Conservation (phyloP, 768 basidiomycete species). For the Kwoniella sp. region DNA sequence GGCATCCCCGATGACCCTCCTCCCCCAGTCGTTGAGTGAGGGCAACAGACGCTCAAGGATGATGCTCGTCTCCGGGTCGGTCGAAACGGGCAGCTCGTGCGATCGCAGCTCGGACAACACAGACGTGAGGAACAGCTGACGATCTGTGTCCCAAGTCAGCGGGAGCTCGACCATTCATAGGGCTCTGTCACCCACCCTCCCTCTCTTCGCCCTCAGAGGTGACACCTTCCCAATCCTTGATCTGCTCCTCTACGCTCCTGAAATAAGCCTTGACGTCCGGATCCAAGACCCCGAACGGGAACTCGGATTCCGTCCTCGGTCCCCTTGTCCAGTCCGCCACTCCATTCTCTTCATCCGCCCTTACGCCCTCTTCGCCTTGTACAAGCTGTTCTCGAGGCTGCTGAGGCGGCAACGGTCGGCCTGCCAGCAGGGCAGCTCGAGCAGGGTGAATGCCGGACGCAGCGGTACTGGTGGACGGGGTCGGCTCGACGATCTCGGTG, state of each 20-base stretch:
- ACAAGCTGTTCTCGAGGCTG: background rate
- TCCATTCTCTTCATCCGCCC: constrained; percentile 10
- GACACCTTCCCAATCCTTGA: constrained; percentile 72
- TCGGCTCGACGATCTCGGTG: constrained; percentile 13
- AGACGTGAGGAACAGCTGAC: constrained; percentile 71
- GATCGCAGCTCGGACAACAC: constrained; percentile 77
- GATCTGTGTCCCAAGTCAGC: constrained; percentile 54
- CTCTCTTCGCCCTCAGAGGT: constrained; percentile 51
- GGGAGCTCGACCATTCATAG: background rate
- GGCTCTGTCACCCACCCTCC: constrained; percentile 41
- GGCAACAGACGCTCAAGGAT: constrained; percentile 83
- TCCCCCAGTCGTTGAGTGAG: constrained; percentile 95
- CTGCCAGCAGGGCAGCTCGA: constrained; percentile 31
- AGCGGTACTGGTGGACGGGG: constrained; percentile 19
- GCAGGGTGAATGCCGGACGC: constrained; percentile 34
- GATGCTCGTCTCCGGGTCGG: constrained; percentile 88
- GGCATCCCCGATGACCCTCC: constrained; percentile 82
- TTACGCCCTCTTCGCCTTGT: background rate
- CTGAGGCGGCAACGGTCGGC: background rate
- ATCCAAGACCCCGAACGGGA: constrained; percentile 86
- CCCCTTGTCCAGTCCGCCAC: constrained; percentile 23
- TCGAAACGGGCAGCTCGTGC: constrained; percentile 83
- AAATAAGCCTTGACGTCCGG: constrained; percentile 90
- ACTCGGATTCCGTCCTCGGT: constrained; percentile 53
- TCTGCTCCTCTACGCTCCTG: constrained; percentile 76